Conservation (phyloP, 306 rosid species). For the Alnus rubra region DNA sequence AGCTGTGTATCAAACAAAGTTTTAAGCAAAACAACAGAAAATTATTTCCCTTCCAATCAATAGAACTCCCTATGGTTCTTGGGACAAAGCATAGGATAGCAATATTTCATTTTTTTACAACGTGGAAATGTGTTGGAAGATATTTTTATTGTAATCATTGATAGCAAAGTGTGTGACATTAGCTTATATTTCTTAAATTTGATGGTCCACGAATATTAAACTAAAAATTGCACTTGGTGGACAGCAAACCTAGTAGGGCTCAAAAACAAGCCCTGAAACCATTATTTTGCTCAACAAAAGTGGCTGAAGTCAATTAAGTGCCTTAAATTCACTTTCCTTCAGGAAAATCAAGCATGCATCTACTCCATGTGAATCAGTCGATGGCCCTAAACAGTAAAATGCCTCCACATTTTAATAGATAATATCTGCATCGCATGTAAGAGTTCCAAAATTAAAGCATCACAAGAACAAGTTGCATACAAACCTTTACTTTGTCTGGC, state of each 20-base stretch:
- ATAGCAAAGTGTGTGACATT: too few relatives aligned
- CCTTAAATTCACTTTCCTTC: neutral
- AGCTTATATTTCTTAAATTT: neutral
- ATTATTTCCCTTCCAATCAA: neutral
- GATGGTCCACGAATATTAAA: neutral
- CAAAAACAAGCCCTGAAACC: neutral
- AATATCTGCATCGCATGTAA: neutral
- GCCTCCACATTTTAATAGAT: neutral
- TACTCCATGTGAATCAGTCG: neutral
- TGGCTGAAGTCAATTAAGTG: neutral
- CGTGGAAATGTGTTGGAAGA: neutral
- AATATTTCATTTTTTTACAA: too few relatives aligned
- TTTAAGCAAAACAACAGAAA: too few relatives aligned
- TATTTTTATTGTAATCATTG: too few relatives aligned
- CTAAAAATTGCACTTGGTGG: neutral
- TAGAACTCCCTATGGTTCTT: too few relatives aligned
- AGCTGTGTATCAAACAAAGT: too few relatives aligned
- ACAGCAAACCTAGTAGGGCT: neutral
- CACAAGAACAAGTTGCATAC: slow-evolving; percentile 18
- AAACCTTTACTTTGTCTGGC: slow-evolving; percentile 93
- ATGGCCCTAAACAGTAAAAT: neutral
- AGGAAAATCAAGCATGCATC: neutral
- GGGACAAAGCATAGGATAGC: neutral
- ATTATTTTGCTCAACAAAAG: neutral
- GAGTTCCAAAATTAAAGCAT: slow-evolving; percentile 6